Evolutionary conservation across 1,284 basidiomycete genomes (phyloP).

Genomic region (Leccinum subatratum): DNA sequence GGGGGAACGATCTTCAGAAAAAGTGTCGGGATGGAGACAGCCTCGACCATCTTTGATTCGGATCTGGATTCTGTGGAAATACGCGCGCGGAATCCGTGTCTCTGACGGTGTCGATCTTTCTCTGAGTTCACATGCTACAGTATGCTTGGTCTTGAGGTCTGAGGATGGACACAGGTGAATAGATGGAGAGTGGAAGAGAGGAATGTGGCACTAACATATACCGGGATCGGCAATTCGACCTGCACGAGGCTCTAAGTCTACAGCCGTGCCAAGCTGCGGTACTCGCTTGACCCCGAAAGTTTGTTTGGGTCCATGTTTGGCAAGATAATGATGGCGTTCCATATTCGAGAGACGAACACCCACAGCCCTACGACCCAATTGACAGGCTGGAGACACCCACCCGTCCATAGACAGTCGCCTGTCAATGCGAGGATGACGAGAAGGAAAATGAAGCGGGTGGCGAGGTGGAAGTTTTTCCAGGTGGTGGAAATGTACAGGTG

Average conservation of each 20-base stretch:
- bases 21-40: slow-evolving; percentile 62
- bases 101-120: slow-evolving; percentile 80
- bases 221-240: too few relatives aligned
- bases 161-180: slow-evolving; percentile 3
- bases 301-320: slow-evolving; percentile 33
- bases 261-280: too few relatives aligned
- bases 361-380: too few relatives aligned
- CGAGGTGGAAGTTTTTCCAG: too few relatives aligned
- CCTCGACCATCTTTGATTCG: slow-evolving; percentile 64
- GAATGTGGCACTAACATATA: too few relatives aligned
- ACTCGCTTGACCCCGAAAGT: slow-evolving; percentile 12
- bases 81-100: slow-evolving; percentile 77
- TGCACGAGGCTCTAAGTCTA: too few relatives aligned
- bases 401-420: slow-evolving; percentile 70
- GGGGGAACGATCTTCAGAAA: slow-evolving; percentile 78
- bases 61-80: slow-evolving; percentile 43
- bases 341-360: too few relatives aligned
- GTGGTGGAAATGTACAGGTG: slow-evolving; percentile 85
- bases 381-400: too few relatives aligned
- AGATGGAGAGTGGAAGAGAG: too few relatives aligned
- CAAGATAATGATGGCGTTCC: not conserved
- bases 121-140: slow-evolving; percentile 74
- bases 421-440: slow-evolving; percentile 82
- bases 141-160: slow-evolving; percentile 71
- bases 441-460: slow-evolving; percentile 83